These are phyloP conservation scores for Volvox reticuliferus DNA, from an alignment of 139 green algal genomes.

Conservation along the genomic window DNA sequence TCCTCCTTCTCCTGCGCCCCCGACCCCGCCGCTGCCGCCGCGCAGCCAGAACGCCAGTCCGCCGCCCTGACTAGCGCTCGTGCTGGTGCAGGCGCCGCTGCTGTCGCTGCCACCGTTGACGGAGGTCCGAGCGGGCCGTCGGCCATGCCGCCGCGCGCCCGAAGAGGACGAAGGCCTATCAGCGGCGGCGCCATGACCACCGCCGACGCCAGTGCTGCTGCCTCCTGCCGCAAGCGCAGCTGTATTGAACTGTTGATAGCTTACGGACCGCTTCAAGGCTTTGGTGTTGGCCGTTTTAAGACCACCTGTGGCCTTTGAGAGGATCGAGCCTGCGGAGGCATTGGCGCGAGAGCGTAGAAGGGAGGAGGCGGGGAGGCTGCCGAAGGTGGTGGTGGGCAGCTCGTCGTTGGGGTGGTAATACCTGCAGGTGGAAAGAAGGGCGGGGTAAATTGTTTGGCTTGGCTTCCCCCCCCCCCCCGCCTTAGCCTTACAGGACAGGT, in stretches of 20 bases:
- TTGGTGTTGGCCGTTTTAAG: conserved; percentile 3
- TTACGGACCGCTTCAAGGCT: conserved; percentile 16
- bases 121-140: neutral
- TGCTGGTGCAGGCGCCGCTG: conserved; percentile 7
- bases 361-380: conserved; percentile 36
- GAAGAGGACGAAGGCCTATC: neutral
- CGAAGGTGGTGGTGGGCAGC: neutral
- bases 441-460: no score
- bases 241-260: conserved; percentile 12
- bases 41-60: neutral
- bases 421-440: neutral
- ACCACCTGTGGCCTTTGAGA: conserved; percentile 29
- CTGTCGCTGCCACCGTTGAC: conserved; percentile 32
- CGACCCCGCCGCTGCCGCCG: neutral
- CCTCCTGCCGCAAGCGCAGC: neutral
- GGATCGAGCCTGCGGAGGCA: conserved; percentile 21
- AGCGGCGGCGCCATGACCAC: neutral
- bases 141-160: neutral
- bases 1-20: neutral
- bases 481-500: no score
- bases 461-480: no score
- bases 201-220: neutral
- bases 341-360: conserved; percentile 19
- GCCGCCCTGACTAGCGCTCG: neutral
- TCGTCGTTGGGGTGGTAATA: neutral